Evolutionary conservation across 1,139 yeast species (phyloP), one percentile per base, ranked within the genome.

Genomic region (Magnusiomyces sp.): DNA sequence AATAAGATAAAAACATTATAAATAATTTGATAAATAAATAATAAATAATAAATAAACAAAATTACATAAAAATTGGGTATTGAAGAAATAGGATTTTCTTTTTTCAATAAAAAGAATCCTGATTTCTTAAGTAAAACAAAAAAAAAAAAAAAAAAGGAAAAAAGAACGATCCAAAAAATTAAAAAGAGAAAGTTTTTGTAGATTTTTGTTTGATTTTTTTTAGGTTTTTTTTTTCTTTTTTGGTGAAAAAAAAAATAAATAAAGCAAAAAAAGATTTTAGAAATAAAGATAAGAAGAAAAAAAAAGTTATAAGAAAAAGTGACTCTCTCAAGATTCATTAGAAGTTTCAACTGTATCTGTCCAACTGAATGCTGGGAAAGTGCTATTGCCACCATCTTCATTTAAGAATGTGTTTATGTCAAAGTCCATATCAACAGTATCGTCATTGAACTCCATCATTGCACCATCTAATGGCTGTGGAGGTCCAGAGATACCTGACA

Each of bases 301-400:
- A 32, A 13, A n/a, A n/a, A n/a, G n/a, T n/a, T n/a, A n/a, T n/a
- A n/a, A n/a, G n/a, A n/a, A n/a, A n/a, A n/a, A n/a, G n/a, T n/a
- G n/a, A n/a, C n/a, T n/a, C n/a, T n/a, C n/a, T n/a, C n/a, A n/a
- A n/a, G n/a, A n/a, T n/a, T 40, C 43, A 23, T 40, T 16, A 10
- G 40, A 40, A 11, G 40, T 36, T 32, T 43, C 46, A 34, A 43
- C 33, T 10, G 40, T 6, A 43, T 43, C 46, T 5, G 13, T 23
- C 32, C 46, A 23, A 19, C 33, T 16, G 4, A 23, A 14, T 19
- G 34, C 33, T 9, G 13, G 42, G 32, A 40, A 40, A 23, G 20
- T 23, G 14, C 7, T 40, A 16, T 40, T 40, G 16, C n/a, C n/a
- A n/a, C n/a, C n/a, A n/a, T n/a, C n/a, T n/a, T n/a, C n/a, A n/a